Percentiles rank a stretch among this genome's conserved stretches.
phyloP scores from a whole-genome alignment of 805 yeast species.

The Teunomyces tritomae region DNA sequence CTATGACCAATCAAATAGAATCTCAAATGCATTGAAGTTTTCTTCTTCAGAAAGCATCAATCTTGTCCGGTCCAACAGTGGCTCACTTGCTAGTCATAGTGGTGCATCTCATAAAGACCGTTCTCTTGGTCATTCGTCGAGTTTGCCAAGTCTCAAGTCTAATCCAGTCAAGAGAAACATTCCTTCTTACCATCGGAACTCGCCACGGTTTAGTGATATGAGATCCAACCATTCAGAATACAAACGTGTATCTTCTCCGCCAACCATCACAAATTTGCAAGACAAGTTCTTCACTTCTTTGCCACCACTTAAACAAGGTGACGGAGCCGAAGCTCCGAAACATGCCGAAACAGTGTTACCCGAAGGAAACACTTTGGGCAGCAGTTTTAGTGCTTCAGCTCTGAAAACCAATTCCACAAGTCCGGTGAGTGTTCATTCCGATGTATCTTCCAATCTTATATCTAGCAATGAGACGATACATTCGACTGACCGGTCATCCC shows the following conservation, averaged over 20 bases:
- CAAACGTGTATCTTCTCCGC: constrained; percentile 11
- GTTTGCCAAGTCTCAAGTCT: constrained; percentile 19
- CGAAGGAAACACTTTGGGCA: not conserved
- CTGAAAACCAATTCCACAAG: constrained; percentile 17
- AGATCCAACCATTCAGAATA: constrained; percentile 5
- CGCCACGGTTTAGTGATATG: constrained; percentile 6
- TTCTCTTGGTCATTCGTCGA: constrained; percentile 20
- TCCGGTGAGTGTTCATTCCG: constrained; percentile 27
- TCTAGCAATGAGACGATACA: constrained; percentile 27
- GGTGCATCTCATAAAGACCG: constrained; percentile 9
- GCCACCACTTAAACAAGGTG: not conserved
- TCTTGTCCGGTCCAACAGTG: constrained; percentile 13
- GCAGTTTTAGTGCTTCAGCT: not conserved
- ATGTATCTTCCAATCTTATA: constrained; percentile 25
- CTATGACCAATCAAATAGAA: constrained; percentile 43
- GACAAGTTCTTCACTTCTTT: not conserved
- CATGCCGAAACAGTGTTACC: not conserved
- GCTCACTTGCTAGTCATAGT: constrained; percentile 7
- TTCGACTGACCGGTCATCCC: constrained; percentile 29
- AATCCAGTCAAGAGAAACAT: constrained; percentile 9
- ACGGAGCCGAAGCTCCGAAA: not conserved
- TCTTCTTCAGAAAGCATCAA: constrained; percentile 31
- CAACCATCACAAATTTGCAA: constrained; percentile 2
- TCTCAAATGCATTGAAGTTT: constrained; percentile 43
- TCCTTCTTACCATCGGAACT: constrained; percentile 5